Percentiles rank a stretch among this genome's conserved stretches.
Conservation (phyloP, 768 basidiomycete genomes). For the Auricularia sp. region DNA sequence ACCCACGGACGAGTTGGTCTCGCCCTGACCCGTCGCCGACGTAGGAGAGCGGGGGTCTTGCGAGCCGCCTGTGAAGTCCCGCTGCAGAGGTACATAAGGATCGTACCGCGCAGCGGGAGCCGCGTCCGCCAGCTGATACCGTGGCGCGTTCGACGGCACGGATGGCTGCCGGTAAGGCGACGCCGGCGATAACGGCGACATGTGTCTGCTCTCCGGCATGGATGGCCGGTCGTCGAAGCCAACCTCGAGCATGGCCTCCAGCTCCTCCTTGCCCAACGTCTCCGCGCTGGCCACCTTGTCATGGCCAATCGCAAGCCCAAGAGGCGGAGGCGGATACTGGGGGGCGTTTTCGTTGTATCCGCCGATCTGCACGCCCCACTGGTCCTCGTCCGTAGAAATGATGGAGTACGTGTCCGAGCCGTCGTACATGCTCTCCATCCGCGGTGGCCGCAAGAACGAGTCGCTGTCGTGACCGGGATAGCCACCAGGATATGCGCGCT, state of each 20-base stretch:
- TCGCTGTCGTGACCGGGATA: slow-evolving; percentile 56
- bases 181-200: slow-evolving; percentile 12
- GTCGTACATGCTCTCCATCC: slow-evolving; percentile 44
- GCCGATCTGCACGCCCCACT: slow-evolving; percentile 93
- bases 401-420: slow-evolving; percentile 75
- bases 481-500: slow-evolving; percentile 63
- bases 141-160: slow-evolving; percentile 31
- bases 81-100: slow-evolving; percentile 47
- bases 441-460: slow-evolving; percentile 21
- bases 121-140: slow-evolving; percentile 57
- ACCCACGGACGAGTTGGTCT: slow-evolving; percentile 27
- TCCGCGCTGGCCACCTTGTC: slow-evolving; percentile 25
- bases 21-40: slow-evolving; percentile 19
- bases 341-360: slow-evolving; percentile 82
- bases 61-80: slow-evolving; percentile 29
- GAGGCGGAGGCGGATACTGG: slow-evolving; percentile 77
- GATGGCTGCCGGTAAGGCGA: slow-evolving; percentile 9
- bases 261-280: slow-evolving; percentile 58
- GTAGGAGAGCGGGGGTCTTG: slow-evolving; percentile 19
- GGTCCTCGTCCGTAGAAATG: slow-evolving; percentile 84
- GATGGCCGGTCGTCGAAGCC: slow-evolving; percentile 74
- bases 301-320: slow-evolving; percentile 46
- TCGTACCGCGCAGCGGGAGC: slow-evolving; percentile 38
- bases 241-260: slow-evolving; percentile 86
- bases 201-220: slow-evolving; percentile 20